A percentile compares a stretch with the other conserved stretches of the same genome.
phyloP scores from a whole-genome alignment of 2,329 filamentous ascomycete species.

The Neoascochyta sp. region DNA sequence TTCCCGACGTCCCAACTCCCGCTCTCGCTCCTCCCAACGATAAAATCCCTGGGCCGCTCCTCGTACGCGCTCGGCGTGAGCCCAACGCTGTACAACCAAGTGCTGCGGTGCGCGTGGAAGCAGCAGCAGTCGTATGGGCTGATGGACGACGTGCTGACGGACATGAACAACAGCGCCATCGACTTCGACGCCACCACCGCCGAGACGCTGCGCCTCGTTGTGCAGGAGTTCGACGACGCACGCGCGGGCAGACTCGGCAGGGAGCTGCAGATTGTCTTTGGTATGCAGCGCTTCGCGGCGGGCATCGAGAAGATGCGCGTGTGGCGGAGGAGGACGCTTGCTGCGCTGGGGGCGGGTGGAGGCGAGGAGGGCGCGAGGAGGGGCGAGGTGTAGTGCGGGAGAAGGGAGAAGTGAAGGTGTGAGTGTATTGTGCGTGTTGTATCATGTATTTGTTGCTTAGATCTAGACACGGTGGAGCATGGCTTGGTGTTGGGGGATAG shows the following conservation, averaged over 20 bases:
- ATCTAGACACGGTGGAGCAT: no score
- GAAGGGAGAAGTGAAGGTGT: no score
- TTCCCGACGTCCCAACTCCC: constrained; percentile 61
- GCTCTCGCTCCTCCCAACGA: constrained; percentile 60
- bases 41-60: constrained; percentile 64
- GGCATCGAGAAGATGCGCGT: constrained; percentile 25
- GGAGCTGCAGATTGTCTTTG: constrained; percentile 29
- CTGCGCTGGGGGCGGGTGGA: constrained; percentile 28
- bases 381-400: no score
- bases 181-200: constrained; percentile 53
- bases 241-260: constrained; percentile 22
- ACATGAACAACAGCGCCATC: constrained; percentile 64
- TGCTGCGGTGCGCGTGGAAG: constrained; percentile 60
- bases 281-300: constrained; percentile 34
- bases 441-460: no score
- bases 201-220: constrained; percentile 36
- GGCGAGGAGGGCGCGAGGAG: constrained; percentile 2
- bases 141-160: constrained; percentile 56
- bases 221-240: constrained; percentile 23
- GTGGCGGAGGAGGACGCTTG: constrained; percentile 34
- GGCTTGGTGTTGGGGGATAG: no score
- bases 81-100: constrained; percentile 65
- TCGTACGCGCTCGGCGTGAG: constrained; percentile 70
- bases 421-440: no score
- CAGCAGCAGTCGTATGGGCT: constrained; percentile 56